Evolutionary conservation across 2,329 filamentous ascomycete genomes (phyloP), one percentile per base, ranked within the genome.

Genomic region (Hypoxylon rubiginosum): DNA sequence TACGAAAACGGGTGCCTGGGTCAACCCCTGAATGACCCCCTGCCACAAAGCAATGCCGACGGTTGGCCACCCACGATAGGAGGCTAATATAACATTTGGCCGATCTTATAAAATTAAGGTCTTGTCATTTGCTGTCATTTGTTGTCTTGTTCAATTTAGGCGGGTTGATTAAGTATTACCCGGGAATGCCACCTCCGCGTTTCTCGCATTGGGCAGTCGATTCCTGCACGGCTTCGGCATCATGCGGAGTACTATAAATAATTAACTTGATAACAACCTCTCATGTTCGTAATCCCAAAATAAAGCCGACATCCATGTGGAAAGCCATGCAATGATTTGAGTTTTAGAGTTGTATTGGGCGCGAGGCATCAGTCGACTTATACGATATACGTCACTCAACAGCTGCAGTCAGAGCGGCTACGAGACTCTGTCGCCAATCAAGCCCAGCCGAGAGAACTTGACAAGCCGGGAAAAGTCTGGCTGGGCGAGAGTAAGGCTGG

Each of bases 131-230:
- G 55, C 57, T 32, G 19, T 46, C 43, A 13, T 43, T 19, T 43
- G 39, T n/a, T 43, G n/a, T n/a, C n/a, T 15, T n/a, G 52, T 64
- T 66, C 26, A 58, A 69, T 69, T 72, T 72, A 72, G 68, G 67
- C 68, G 66, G 60, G 62, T 32, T 19, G 32, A 43, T 19, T 58
- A 58, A 67, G 45, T 43, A 68, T 60, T 67, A 70, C 60, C 56
- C 71, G 70, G 69, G 62, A 57, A 61, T 36, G 26, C 61, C 41
- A 39, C 46, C 69, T 66, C 72, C 72, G 70, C 71, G 67, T 62
- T 61, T 55, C 28, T 52, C 24, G 64, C 58, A 65, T 69, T 59
- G 49, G 46, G 26, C 13, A 49, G 61, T 53, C 30, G 24, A 59
- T 61, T 19, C 32, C 58, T 58, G 63, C 58, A 64, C 67, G 53